These are phyloP conservation scores for Pseudogymnoascus verrucosus DNA, from an alignment of 2,329 filamentous ascomycete genomes.

Conservation along the genomic window DNA sequence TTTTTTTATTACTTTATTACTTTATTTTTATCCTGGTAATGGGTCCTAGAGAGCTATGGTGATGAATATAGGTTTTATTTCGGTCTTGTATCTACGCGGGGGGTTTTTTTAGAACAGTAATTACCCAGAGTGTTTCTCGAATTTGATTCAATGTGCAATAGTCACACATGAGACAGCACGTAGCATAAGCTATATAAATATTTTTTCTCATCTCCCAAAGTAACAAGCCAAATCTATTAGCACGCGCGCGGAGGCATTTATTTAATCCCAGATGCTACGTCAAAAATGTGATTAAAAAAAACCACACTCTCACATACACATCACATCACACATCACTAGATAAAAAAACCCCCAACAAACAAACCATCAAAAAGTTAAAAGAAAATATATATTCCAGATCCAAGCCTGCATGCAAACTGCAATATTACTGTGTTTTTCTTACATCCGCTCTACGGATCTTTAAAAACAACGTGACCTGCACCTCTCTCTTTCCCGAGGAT, in stretches of 20 bases:
- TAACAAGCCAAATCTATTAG: constrained; percentile 2
- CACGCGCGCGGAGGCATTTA: neutral
- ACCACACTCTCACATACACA: neutral
- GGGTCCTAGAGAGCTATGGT: neutral
- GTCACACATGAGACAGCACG: neutral
- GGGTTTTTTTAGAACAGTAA: neutral
- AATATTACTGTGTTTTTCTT: neutral
- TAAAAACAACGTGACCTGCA: neutral
- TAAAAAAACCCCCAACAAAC: neutral
- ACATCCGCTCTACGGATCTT: constrained; percentile 3
- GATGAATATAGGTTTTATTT: neutral
- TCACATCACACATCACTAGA: neutral
- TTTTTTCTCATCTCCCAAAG: neutral
- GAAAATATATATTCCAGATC: constrained; percentile 4
- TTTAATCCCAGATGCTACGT: neutral
- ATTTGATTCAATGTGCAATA: neutral
- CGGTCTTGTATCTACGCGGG: neutral
- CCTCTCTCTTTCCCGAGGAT: neutral
- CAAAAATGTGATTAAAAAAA: neutral
- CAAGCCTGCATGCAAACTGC: neutral
- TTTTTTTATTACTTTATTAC: no score
- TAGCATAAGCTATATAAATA: neutral
- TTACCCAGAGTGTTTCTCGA: no score
- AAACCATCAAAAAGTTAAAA: neutral
- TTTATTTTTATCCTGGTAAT: neutral